Base-by-base conservation (phyloP, 2,329 filamentous ascomycete species). In the Pseudonectria buxi region DNA sequence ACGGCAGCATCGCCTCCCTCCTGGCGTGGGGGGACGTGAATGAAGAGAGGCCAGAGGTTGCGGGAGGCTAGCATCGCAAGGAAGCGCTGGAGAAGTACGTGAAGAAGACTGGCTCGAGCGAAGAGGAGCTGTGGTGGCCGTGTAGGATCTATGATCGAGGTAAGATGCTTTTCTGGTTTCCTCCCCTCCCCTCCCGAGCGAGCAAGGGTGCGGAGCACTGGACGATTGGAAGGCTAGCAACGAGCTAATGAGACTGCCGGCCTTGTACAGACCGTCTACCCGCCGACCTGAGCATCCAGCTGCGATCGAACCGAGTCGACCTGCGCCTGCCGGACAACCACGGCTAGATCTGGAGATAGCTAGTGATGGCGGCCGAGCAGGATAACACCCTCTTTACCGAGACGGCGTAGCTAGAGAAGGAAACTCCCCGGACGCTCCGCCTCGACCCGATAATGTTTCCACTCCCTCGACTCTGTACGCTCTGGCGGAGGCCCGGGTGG, bases 81-180 rank as follows among this genome's bases (percentile, higher is more conserved):
- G 22, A 28, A 4, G 41, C 45, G 7, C 31, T 49, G 4, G 12
- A 25, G 10, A 18, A 30, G 9, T 43, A 47, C 11, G 28, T 41
- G 2, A 15, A 35, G 13, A 30, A 33, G 15, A 41, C 18, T 6
- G 34, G 36, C n/a, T 24, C 30, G 11, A 18, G 12, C 10, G 10
- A 13, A 3, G 33, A 32, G 5, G 32, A 47, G 14, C 15, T 36
- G 2, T 49, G 31, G 39, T 47, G 27, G 41, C 44, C 30, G 5
- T 49, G 33, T 15, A 22, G 37, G 13, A 30, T 47, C 3, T 45
- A 44, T 7, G 32, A 44, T 18, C 28, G 33, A 37, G 42, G 44
- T 45, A 16, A 35, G 36, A 33, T 13, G 11, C 22, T 9, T 12
- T 27, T 24, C n/a, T n/a, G n/a, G n/a, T n/a, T n/a, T n/a, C n/a